These are phyloP conservation scores for Ormosia emarginata DNA, from an alignment of 306 rosid species.

Conservation along the genomic window DNA sequence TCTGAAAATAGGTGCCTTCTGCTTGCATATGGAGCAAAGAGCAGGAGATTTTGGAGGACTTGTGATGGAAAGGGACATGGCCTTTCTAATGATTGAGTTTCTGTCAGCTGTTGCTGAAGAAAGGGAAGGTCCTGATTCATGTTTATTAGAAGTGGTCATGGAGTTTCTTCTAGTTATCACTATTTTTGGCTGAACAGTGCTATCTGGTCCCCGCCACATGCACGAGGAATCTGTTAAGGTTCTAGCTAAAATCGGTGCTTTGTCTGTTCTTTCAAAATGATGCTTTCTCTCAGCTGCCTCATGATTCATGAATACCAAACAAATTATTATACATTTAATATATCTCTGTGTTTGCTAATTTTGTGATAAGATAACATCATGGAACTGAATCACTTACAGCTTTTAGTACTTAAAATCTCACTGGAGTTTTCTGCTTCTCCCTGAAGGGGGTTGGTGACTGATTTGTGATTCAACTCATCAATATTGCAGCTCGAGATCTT, in stretches of 20 bases:
- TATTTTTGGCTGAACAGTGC: background rate
- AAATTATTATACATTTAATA: background rate
- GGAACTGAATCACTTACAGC: background rate
- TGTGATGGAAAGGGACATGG: constrained; percentile 8
- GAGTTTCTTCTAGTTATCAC: background rate
- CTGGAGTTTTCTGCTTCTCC: background rate
- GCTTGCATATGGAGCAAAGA: constrained; percentile 21
- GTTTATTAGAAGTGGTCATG: background rate
- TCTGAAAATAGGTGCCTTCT: constrained; percentile 3
- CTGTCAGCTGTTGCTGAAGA: background rate
- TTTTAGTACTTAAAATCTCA: background rate
- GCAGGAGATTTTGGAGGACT: constrained; percentile 17
- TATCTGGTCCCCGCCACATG: background rate
- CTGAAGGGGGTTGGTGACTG: background rate
- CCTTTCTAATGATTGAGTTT: constrained; percentile 17
- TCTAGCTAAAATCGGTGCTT: background rate
- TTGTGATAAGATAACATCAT: background rate
- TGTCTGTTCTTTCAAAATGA: background rate
- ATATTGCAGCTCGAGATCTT: background rate
- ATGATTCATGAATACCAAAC: background rate
- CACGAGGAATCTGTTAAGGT: background rate
- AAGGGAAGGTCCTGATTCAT: background rate
- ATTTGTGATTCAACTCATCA: constrained; percentile 5
- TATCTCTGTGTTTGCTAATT: background rate
- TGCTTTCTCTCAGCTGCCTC: background rate